Conservation (phyloP, 2,329 filamentous ascomycete species). For the Zymoseptoria passerinii region DNA sequence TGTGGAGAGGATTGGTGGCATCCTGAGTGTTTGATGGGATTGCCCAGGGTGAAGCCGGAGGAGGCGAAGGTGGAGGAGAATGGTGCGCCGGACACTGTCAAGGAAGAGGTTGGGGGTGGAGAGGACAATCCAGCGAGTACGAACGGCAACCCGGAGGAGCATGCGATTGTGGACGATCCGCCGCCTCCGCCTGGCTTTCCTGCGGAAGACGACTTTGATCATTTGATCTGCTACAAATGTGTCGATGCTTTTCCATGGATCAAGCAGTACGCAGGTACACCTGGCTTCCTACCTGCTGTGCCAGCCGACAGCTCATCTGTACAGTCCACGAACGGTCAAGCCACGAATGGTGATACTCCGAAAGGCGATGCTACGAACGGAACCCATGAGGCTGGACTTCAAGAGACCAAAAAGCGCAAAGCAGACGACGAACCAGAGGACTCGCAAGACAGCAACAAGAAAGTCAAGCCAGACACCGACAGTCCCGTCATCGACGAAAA, state of each 20-base stretch:
- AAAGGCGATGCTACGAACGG: not conserved
- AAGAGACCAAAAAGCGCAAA: conserved; percentile 37
- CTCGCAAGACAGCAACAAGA: conserved; percentile 22
- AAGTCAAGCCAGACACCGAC: conserved; percentile 17
- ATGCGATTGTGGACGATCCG: conserved; percentile 40
- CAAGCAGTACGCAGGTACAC: conserved; percentile 71
- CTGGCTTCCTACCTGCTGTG: conserved; percentile 71
- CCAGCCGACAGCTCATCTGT: conserved; percentile 32
- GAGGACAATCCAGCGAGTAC: conserved; percentile 17
- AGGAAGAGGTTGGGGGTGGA: conserved; percentile 29
- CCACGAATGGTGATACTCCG: not conserved
- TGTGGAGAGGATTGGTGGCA: conserved; percentile 99
- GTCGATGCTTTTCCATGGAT: conserved; percentile 84
- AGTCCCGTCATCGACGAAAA: too few relatives aligned
- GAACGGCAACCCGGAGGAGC: conserved; percentile 45
- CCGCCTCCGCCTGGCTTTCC: conserved; percentile 82
- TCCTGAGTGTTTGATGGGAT: conserved; percentile 78
- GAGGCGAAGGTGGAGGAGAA: conserved; percentile 18
- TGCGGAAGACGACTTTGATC: conserved; percentile 77
- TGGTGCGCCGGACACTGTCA: conserved; percentile 19
- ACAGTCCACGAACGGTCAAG: not conserved
- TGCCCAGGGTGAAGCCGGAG: conserved; percentile 57
- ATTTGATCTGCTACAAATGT: conserved; percentile 91
- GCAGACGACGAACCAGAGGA: conserved; percentile 33
- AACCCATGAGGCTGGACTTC: too few relatives aligned